phyloP scores from a whole-genome alignment of 306 rosid genomes.

The Astragalus membranaceus region DNA sequence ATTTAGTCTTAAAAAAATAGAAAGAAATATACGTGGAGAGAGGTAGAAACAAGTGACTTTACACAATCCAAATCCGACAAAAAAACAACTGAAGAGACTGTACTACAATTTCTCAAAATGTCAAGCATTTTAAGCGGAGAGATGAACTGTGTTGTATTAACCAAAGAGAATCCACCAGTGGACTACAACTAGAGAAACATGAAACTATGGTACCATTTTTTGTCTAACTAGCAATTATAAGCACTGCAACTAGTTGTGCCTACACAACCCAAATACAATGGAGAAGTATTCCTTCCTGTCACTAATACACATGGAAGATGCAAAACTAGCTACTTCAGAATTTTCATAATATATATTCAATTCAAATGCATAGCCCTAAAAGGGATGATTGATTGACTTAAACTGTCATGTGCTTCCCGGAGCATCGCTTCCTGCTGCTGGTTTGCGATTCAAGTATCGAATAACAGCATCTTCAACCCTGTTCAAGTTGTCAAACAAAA shows the following conservation, averaged over 20 bases:
- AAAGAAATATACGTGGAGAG: no score
- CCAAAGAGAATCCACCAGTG: slow-evolving; percentile 21
- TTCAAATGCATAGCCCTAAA: slow-evolving; percentile 13
- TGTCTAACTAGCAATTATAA: background rate
- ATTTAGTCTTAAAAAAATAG: no score
- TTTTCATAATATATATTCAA: background rate
- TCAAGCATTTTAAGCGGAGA: slow-evolving; percentile 11
- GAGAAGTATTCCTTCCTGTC: slow-evolving; percentile 23
- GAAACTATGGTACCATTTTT: slow-evolving; percentile 13
- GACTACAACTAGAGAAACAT: slow-evolving; percentile 6
- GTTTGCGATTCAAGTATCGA: slow-evolving; percentile 89
- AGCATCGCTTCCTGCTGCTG: slow-evolving; percentile 68
- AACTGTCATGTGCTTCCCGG: slow-evolving; percentile 72
- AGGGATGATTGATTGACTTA: slow-evolving; percentile 4
- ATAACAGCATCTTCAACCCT: slow-evolving; percentile 99
- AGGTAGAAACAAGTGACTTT: no score
- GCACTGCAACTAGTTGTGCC: slow-evolving; percentile 22
- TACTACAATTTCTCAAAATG: slow-evolving; percentile 17
- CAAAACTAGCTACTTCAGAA: slow-evolving; percentile 14
- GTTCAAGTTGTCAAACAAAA: slow-evolving; percentile 30
- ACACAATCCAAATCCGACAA: background rate
- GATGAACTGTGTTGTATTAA: background rate
- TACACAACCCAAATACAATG: slow-evolving; percentile 5
- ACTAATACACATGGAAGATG: slow-evolving; percentile 25
- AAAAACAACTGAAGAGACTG: slow-evolving; percentile 15